These are phyloP conservation scores for Eutrema heterophyllum DNA, from an alignment of 345 rosid species.

Conservation along the genomic window DNA sequence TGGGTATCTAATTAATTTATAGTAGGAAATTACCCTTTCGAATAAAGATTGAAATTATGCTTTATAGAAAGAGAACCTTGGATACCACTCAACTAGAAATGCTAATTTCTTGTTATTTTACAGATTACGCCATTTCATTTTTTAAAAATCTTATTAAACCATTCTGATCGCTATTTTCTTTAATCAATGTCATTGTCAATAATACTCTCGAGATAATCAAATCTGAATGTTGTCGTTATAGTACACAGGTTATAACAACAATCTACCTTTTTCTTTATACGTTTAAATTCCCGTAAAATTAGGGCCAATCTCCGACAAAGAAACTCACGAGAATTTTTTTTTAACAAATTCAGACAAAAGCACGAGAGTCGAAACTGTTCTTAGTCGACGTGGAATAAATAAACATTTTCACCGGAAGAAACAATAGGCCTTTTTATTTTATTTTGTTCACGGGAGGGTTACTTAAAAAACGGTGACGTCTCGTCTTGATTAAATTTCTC, in stretches of 20 bases:
- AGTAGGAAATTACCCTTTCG: not conserved
- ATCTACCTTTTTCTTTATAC: too few relatives aligned
- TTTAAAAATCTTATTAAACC: not conserved
- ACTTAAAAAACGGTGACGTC: slow-evolving; percentile 3
- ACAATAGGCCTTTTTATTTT: not conserved
- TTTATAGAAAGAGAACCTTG: slow-evolving; percentile 19
- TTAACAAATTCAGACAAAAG: slow-evolving; percentile 13
- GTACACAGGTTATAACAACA: not conserved
- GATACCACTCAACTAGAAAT: slow-evolving; percentile 24
- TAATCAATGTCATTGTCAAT: not conserved
- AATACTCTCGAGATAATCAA: not conserved
- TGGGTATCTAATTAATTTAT: not conserved
- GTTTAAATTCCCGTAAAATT: slow-evolving; percentile 16
- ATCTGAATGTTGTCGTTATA: not conserved
- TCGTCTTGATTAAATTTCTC: not conserved
- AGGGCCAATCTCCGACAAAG: slow-evolving; percentile 32
- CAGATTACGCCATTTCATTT: not conserved
- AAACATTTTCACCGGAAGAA: not conserved
- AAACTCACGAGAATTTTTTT: slow-evolving; percentile 25
- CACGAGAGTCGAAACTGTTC: slow-evolving; percentile 21
- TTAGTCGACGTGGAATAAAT: slow-evolving; percentile 8
- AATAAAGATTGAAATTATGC: not conserved
- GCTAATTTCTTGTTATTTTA: not conserved
- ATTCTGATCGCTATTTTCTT: not conserved
- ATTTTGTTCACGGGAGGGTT: slow-evolving; percentile 10